These are phyloP conservation scores for Rugonectria rugulosa DNA, from an alignment of 2,329 filamentous ascomycete species.

Conservation along the genomic window DNA sequence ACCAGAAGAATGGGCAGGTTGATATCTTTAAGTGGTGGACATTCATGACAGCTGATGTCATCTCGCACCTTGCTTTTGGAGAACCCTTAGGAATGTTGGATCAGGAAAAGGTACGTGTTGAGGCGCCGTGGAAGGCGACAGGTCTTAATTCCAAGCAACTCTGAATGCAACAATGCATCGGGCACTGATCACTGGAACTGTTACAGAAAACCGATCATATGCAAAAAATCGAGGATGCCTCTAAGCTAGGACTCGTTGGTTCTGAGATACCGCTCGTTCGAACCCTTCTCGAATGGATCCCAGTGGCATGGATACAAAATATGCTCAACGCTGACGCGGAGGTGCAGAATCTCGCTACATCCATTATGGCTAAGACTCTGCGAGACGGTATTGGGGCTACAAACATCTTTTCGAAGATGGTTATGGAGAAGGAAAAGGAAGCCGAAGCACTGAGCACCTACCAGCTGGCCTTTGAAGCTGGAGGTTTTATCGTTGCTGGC, in stretches of 20 bases:
- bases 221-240: too few species aligned
- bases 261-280: too few species aligned
- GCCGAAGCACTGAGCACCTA: conserved; percentile 4
- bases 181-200: too few species aligned
- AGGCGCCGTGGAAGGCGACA: background rate
- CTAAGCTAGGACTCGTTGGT: too few species aligned
- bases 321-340: too few species aligned
- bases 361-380: too few species aligned
- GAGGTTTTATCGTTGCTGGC: conserved; percentile 20
- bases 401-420: too few species aligned
- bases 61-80: conserved; percentile 23
- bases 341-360: too few species aligned
- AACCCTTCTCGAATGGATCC: too few species aligned
- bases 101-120: conserved; percentile 12
- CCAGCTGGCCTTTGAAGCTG: conserved; percentile 10
- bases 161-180: conserved; percentile 4
- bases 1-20: background rate
- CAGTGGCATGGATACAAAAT: too few species aligned
- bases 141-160: background rate
- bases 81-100: conserved; percentile 26
- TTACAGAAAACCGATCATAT: too few species aligned
- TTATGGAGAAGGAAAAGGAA: background rate
- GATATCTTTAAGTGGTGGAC: conserved; percentile 32
- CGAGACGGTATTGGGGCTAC: background rate
- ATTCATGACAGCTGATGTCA: conserved; percentile 23